Base-by-base conservation (phyloP, 352 stramenopile species). In the Blastocystis sp. region DNA sequence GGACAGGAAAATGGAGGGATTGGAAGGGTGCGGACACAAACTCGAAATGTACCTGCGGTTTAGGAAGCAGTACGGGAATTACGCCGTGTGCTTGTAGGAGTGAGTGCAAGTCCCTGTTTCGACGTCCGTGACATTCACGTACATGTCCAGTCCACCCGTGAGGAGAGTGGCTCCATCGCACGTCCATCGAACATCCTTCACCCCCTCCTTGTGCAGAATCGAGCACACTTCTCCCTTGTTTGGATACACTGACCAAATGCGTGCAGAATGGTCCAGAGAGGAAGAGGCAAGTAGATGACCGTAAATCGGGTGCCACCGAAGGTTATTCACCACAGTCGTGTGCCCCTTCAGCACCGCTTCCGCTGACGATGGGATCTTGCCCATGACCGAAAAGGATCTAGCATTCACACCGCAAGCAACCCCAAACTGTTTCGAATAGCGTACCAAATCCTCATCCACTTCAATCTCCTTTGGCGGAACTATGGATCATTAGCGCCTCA, bases 131-230 rank as follows among this genome's bases (percentile, higher is more conserved):
- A 84, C 74, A 52, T 84, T 84, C 34, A 84, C 74, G 59, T 84
- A 84, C 19, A 21, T 56, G 23, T 84, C 74, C 3, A 84, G 38
- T 23, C 74, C 74, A 34, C 74, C 74, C 17, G 74, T 69, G 38
- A 84, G 60, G 17, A 84, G 61, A 11, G 53, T 70, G 34, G 21
- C 7, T 4, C 74, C 74, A 70, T 84, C 74, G n/a, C 40, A 66
- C n/a, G 56, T 67, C 74, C 74, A 84, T 67, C 56, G 48, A 11
- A 84, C 53, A 69, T 84, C 74, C 48, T 84, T 84, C 4, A 84
- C 74, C 48, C 74, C 74, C 17, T 84, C 34, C 0, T 53, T 56
- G n/a, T 84, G 74, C 38, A 28, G 17, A 11, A 84, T 14, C 10
- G n/a, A 38, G 4, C 67, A 9, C 34, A 84, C 74, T 19, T 84